These are phyloP conservation scores for Oropetium thomaeum DNA, from an alignment of 176 grass and related monocot species.

Conservation along the genomic window DNA sequence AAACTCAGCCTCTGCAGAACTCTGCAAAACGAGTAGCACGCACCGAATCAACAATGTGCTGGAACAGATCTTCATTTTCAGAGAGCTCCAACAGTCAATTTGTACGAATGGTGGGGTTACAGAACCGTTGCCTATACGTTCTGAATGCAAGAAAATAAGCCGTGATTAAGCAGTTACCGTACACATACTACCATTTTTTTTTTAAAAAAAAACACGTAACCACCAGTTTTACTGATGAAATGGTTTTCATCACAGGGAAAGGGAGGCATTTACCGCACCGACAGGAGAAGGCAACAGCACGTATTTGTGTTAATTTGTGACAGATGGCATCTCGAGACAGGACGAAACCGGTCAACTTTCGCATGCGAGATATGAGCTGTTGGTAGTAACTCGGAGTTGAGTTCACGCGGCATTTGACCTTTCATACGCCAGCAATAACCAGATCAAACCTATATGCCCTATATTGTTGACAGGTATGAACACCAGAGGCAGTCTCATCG, in stretches of 20 bases:
- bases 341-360: constrained; percentile 37
- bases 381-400: constrained; percentile 11
- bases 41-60: constrained; percentile 2
- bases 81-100: neutral
- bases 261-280: constrained; percentile 19
- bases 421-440: neutral
- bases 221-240: neutral
- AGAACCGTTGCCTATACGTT: neutral
- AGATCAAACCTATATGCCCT: neutral
- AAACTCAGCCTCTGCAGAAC: constrained; percentile 63
- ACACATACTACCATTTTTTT: too few species aligned
- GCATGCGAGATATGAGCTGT: constrained; percentile 40
- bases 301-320: neutral
- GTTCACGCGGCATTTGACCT: constrained; percentile 28
- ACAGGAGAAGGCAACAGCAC: constrained; percentile 8
- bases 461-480: neutral
- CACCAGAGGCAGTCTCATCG: neutral
- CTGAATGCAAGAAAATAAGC: neutral
- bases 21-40: constrained; percentile 39
- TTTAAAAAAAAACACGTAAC: neutral
- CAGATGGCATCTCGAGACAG: constrained; percentile 33
- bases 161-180: neutral
- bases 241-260: constrained; percentile 6
- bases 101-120: neutral
- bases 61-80: neutral